phyloP scores from a whole-genome alignment of 2,329 filamentous ascomycete genomes.

The Didymella pomorum region DNA sequence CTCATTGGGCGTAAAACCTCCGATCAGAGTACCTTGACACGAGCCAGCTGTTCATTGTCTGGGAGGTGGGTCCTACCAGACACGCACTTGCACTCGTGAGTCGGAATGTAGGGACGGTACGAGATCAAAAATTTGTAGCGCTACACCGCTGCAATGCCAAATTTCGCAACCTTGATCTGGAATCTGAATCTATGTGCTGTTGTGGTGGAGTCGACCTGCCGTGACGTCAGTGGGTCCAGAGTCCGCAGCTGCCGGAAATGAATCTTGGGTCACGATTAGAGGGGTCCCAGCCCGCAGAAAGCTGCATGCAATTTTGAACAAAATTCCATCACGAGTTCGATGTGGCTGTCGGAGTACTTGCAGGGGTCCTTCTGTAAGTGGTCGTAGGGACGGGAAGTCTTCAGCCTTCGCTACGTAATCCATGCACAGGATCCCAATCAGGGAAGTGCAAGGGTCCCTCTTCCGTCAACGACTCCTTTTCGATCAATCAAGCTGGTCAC shows the following conservation, averaged over 20 bases:
- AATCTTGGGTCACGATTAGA: neutral
- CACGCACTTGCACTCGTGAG: neutral
- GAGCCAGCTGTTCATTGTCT: neutral
- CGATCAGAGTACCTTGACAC: neutral
- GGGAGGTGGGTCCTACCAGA: neutral
- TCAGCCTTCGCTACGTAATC: slow-evolving; percentile 8
- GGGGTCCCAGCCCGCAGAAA: neutral
- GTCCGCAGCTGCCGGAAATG: neutral
- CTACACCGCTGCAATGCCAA: neutral
- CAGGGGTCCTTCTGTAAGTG: slow-evolving; percentile 2
- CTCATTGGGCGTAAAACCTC: neutral
- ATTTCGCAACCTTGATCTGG: neutral
- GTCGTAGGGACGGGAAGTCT: neutral
- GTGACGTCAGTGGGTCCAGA: slow-evolving; percentile 4
- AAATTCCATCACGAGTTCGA: neutral
- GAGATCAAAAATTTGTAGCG: neutral
- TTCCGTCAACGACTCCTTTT: slow-evolving; percentile 11
- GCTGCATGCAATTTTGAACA: neutral
- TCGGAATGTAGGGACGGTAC: slow-evolving; percentile 2
- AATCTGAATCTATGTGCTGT: neutral
- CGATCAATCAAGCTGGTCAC: neutral
- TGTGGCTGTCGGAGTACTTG: neutral
- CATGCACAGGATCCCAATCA: neutral
- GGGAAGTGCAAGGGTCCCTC: slow-evolving; percentile 14
- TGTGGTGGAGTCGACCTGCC: neutral